Base-by-base conservation (phyloP, 306 rosid genomes). In the Pachyrhizus erosus region DNA sequence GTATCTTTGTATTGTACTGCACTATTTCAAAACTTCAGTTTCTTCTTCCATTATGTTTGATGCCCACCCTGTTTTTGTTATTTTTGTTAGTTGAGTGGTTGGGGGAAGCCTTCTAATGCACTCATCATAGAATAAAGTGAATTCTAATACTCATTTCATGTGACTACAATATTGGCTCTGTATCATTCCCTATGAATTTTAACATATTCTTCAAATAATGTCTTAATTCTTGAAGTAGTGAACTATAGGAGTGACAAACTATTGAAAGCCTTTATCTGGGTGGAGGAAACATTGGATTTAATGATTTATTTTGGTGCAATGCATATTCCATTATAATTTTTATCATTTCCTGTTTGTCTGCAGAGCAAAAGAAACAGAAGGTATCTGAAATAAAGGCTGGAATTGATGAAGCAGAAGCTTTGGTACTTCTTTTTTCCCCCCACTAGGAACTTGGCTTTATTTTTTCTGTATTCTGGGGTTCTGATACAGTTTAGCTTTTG, bases 321-420 rank as follows among this genome's bases (percentile, higher is more conserved):
- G 24, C 52, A 39, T 52, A 46, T 51, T 88, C 60, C 52, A 42
- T 70, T 45, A 12, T n/a, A 24, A 39, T 45, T 66, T 54, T 61
- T 45, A 20, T 48, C 3, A 17, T 26, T 81, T 79, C 70, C 26
- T 76, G 69, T 72, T 86, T 67, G 49, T 84, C 48, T 79, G 92
- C 88, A 95, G 99, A 95, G 90, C 96, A 90, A 87, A 95, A 93
- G 97, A 95, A 93, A 86, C 98, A 95, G 67, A 93, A 87, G 51
- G 80, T 93, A 75, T 79, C 96, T 84, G 98, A 95, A 85, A 70
- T 93, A 84, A 91, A 90, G 85, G 37, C 89, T 79, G 99, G 96
- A 76, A 90, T 93, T 73, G 96, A 93, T 87, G 96, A 93, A 79
- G 98, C 99, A 2, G 99, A 95, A 77, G 87, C 94, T 64, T 87